Base-by-base conservation (phyloP, 768 basidiomycete genomes). In the Amanita molliuscula region DNA sequence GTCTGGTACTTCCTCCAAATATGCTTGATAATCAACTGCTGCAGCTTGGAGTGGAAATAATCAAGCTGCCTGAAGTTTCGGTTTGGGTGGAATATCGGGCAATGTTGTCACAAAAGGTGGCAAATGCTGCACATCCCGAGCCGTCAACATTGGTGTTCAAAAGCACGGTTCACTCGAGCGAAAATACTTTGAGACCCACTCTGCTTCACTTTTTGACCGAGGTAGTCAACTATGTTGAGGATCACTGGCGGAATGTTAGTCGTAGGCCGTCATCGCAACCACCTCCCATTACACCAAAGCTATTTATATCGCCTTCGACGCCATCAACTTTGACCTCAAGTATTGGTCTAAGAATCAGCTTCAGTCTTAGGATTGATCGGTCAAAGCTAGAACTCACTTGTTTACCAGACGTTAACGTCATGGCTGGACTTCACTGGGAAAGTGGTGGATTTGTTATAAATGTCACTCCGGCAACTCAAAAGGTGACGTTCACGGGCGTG, bases 351-450 rank as follows among this genome's bases (percentile, higher is more conserved):
- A 81, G 82, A 48, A 79, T 95, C 56, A 86, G 78, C 53, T 79
- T 96, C 66, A 91, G 89, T 57, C 73, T 98, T 29, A 87, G 89
- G 25, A 95, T 98, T 56, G 92, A 97, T 60, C 78, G 84, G 59
- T 97, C 95, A 0, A 82, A 76, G 48, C 73, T 98, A 44, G 82
- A 87, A 52, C 68, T 98, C 23, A 89, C 87, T 0, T 97, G 95
- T 56, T 81, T 83, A 53, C 91, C 91, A 0, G 90, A 93, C 59
- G 89, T 92, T 46, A 91, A 94, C 55, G 94, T 96, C n/a, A 74
- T 85, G 36, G 90, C 88, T 11, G 84, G 84, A 1, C 61, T 96
- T 29, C 77, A 88, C 42, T 98, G 95, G 95, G 86, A 95, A 48
- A 94, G 88, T 56, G 95, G 95, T 36, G 93, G 92, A 0, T 93